These are phyloP conservation scores for Cynanchum wilfordii DNA, from an alignment of 257 asterid genomes.

Conservation along the genomic window DNA sequence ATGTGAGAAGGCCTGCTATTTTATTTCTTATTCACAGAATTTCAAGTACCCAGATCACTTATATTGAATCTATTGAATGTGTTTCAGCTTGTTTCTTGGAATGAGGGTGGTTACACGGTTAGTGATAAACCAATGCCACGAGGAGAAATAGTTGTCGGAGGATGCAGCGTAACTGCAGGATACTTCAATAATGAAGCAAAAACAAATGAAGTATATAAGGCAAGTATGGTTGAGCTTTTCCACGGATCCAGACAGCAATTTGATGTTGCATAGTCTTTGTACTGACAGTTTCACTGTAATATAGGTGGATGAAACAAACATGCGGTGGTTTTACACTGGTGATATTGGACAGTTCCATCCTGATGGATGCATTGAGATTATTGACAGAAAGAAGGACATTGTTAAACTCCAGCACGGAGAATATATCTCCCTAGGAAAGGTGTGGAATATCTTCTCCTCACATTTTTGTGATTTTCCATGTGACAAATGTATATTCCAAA, in stretches of 20 bases:
- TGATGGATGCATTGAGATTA: conserved; percentile 88
- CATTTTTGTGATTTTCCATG: not conserved
- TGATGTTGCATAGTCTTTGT: conserved; percentile 11
- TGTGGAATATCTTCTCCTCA: conserved; percentile 11
- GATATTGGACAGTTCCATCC: conserved; percentile 86
- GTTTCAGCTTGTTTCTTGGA: conserved; percentile 88
- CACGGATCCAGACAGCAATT: not conserved
- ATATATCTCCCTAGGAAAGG: conserved; percentile 91
- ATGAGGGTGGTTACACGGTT: conserved; percentile 78
- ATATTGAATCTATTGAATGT: conserved; percentile 16
- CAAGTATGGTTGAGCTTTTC: conserved; percentile 20
- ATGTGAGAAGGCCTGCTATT: not conserved
- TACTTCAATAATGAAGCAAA: conserved; percentile 74
- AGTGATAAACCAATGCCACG: conserved; percentile 88
- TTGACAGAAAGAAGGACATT: conserved; percentile 88
- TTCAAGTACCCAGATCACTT: not conserved
- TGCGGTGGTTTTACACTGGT: conserved; percentile 93
- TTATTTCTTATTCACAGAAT: not conserved
- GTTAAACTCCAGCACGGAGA: conserved; percentile 96
- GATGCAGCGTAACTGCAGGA: conserved; percentile 84
- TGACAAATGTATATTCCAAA: not conserved
- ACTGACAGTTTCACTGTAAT: conserved; percentile 15
- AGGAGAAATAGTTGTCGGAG: conserved; percentile 86
- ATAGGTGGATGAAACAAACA: conserved; percentile 82
- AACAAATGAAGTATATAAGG: conserved; percentile 76